A percentile compares a stretch with the other conserved stretches of the same genome.
Evolutionary conservation across 257 asterid species (phyloP).

Genomic region (Mitragyna speciosa): DNA sequence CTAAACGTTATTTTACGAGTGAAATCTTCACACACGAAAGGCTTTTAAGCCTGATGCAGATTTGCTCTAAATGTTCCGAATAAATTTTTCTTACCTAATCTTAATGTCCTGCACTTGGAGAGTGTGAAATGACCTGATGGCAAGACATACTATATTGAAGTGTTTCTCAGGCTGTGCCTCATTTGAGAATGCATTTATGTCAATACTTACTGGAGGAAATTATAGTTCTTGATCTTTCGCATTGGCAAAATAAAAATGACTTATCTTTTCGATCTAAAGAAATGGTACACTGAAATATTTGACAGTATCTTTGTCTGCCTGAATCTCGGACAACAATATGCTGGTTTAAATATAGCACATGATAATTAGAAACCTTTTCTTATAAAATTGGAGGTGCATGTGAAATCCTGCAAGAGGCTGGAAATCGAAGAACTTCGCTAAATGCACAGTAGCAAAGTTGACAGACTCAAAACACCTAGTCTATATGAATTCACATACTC

Average conservation of each 20-base stretch:
- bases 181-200: neutral
- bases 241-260: neutral
- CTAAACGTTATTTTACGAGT: no score
- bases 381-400: constrained; percentile 8
- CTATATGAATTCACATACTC: constrained; percentile 44
- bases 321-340: neutral
- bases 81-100: no score
- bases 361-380: neutral
- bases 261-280: constrained; percentile 4
- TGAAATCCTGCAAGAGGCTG: constrained; percentile 2
- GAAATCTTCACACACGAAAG: no score
- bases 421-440: constrained; percentile 12
- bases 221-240: no score
- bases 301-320: constrained; percentile 2
- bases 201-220: no score
- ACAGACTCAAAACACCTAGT: constrained; percentile 36
- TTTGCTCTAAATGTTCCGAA: no score
- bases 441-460: neutral
- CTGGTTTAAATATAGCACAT: neutral
- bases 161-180: no score
- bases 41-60: no score
- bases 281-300: neutral
- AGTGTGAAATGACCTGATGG: no score
- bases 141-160: no score
- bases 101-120: no score